phyloP scores from a whole-genome alignment of 352 stramenopile genomes.

The Globisporangium iwayamae region DNA sequence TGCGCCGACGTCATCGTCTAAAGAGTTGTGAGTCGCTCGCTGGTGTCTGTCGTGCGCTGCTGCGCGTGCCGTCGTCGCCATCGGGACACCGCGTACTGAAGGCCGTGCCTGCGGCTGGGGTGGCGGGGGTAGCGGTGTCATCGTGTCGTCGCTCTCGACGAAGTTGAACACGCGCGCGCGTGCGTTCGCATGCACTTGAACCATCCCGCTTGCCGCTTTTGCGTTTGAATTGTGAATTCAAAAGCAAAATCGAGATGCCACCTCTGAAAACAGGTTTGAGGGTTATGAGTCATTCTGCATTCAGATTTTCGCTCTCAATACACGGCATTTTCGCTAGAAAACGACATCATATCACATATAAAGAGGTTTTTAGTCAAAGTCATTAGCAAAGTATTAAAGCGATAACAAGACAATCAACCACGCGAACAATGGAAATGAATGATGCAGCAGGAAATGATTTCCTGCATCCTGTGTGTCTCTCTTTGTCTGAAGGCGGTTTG shows the following conservation, averaged over 20 bases:
- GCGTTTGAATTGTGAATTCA: slow-evolving; percentile 4
- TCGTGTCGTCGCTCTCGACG: slow-evolving; percentile 26
- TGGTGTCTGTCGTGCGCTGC: neutral
- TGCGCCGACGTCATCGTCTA: slow-evolving; percentile 26
- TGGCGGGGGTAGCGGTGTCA: slow-evolving; percentile 52
- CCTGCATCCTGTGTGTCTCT: no score
- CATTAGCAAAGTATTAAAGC: no score
- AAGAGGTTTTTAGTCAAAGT: neutral
- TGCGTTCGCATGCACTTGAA: slow-evolving; percentile 2
- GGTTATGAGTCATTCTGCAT: neutral
- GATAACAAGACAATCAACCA: no score
- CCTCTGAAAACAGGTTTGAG: neutral
- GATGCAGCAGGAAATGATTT: no score
- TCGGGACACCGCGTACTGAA: slow-evolving; percentile 8
- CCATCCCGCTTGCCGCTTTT: neutral
- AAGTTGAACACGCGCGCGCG: slow-evolving; percentile 13
- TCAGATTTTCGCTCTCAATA: no score
- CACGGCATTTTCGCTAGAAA: no score
- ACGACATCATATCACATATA: neutral
- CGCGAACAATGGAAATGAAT: no score
- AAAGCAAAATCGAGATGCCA: neutral
- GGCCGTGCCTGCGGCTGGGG: slow-evolving; percentile 36
- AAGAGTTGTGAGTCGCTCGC: neutral
- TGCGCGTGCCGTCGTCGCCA: neutral
- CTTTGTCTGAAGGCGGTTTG: no score